Evolutionary conservation across 805 yeast species (phyloP), one percentile per base, ranked within the genome.

Genomic region (Schizosaccharomyces osmophilus): DNA sequence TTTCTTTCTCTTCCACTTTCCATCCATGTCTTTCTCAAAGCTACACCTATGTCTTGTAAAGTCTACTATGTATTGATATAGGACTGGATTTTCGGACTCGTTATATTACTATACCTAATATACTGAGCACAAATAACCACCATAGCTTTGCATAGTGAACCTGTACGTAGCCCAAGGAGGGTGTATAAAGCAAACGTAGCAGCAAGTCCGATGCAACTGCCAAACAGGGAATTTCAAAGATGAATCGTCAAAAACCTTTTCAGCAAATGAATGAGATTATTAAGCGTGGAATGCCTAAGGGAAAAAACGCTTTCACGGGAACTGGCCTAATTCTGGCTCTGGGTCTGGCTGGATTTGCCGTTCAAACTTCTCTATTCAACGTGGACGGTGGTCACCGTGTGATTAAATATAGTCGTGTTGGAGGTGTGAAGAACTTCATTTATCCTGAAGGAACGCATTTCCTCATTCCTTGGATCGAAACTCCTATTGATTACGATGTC

Each of bases 381-480:
- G 98, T 93, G 63, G 97, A 93, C 73, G 98, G 98, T 81, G 98
- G 98, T 73, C 97, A 90, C 73, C 79, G 98, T 70, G 98, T 97
- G 19, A 89, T 93, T 69, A 79, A 93, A 48, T 93, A 93, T 72
- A 87, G 95, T 31, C 82, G 98, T 70, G 60, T 88, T 32, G 78
- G 81, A 60, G 98, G 98, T 70, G 83, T 93, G 59, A 85, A 82
- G 69, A 82, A 89, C 19, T 79, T 77, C 63, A 87, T 93, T 65
- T 87, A 83, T 71, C 80, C 80, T 59, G 98, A 93, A 75, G 98
- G 98, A 66, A 93, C 98, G 1, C 98, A 93, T 74, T 77, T 93
- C 67, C 83, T 87, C 60, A 76, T 90, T 65, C 98, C 98, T 51
- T 89, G 97, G 89, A 73, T 93, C 62, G 97, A 93, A 73, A 84